Conservation (phyloP, 495 filamentous ascomycete genomes). For the Talaromyces trachyspermus region DNA sequence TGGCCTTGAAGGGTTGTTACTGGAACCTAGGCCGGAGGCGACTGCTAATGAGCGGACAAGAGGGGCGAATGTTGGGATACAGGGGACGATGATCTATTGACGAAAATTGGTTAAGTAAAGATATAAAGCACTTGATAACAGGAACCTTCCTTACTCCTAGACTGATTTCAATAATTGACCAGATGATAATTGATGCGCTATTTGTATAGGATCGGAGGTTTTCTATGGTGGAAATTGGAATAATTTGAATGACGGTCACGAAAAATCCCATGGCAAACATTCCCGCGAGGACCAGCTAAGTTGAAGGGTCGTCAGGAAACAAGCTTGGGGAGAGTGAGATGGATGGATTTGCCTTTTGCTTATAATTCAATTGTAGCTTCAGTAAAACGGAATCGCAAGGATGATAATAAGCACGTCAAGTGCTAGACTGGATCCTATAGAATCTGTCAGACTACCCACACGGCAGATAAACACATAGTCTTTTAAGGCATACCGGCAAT, state of each 20-base stretch:
- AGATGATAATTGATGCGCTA: conserved; percentile 39
- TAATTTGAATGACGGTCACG: conserved; percentile 46
- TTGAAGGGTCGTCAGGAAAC: not conserved
- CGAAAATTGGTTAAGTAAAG: not conserved
- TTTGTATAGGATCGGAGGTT: conserved; percentile 36
- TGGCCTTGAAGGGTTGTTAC: not conserved
- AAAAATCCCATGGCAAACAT: conserved; percentile 47
- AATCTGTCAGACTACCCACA: not conserved
- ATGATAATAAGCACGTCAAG: conserved; percentile 44
- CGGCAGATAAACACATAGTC: not conserved
- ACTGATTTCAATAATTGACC: conserved; percentile 45
- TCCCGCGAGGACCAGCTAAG: conserved; percentile 32
- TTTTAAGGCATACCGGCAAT: not conserved
- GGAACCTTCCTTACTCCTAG: conserved; percentile 39
- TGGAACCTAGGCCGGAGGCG: conserved; percentile 14
- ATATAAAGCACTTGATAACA: too few relatives aligned
- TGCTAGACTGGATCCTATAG: conserved; percentile 24
- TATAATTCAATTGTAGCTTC: conserved; percentile 26
- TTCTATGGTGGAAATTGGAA: conserved; percentile 45
- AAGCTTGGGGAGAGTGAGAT: conserved; percentile 7
- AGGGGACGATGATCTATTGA: conserved; percentile 35
- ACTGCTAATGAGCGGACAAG: conserved; percentile 35
- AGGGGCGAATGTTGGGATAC: conserved; percentile 43
- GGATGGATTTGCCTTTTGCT: conserved; percentile 19
- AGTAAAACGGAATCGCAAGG: conserved; percentile 40